phyloP scores from a whole-genome alignment of 2,329 filamentous ascomycete genomes.

The Pseudocercospora cruenta region DNA sequence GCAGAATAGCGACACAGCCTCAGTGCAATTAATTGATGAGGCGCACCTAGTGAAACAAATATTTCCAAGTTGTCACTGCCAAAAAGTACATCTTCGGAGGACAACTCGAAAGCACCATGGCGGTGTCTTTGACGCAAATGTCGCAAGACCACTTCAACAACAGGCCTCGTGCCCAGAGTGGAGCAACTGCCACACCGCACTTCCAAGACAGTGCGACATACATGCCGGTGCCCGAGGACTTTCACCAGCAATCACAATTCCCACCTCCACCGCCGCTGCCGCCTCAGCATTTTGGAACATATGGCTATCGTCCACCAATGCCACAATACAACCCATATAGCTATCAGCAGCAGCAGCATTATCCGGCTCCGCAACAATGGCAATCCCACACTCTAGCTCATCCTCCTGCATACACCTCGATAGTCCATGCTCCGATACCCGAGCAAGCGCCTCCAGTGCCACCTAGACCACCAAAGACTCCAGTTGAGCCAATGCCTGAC shows the following conservation, averaged over 20 bases:
- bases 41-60: not conserved
- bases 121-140: constrained; percentile 19
- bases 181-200: constrained; percentile 10
- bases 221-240: constrained; percentile 19
- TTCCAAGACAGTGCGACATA: constrained; percentile 10
- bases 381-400: not conserved
- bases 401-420: not conserved
- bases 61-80: not conserved
- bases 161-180: constrained; percentile 7
- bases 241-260: constrained; percentile 10
- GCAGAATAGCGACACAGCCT: not conserved
- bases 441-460: constrained; percentile 13
- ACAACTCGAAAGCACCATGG: constrained; percentile 11
- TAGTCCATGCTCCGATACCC: not conserved
- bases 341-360: constrained; percentile 7
- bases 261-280: not conserved
- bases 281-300: constrained; percentile 2
- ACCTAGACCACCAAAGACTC: constrained; percentile 12
- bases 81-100: not conserved
- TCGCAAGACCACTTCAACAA: constrained; percentile 3
- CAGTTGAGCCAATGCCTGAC: not conserved
- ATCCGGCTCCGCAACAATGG: constrained; percentile 9
- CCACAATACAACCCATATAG: not conserved
- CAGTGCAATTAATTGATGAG: not conserved
- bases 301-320: constrained; percentile 4